A percentile compares a stretch with the other conserved stretches of the same genome.
Conservation (phyloP, 1,284 basidiomycete genomes). For the Ganoderma multipileum region DNA sequence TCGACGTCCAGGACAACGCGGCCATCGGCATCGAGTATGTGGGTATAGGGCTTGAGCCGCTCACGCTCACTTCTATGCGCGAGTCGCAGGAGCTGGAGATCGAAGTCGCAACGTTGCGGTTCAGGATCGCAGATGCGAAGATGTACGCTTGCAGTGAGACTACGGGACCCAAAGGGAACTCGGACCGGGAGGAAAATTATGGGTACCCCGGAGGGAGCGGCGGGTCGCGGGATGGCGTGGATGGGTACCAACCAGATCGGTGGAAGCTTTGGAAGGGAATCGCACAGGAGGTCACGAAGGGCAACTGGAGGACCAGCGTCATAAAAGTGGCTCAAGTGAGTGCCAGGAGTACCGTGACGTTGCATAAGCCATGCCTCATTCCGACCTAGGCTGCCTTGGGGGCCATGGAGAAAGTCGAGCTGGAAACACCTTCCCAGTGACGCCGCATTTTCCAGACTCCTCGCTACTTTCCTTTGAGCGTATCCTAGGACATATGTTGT, state of each 20-base stretch:
- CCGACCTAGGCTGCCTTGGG: background rate
- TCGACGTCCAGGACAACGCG: conserved; percentile 19
- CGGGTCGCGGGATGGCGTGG: conserved; percentile 22
- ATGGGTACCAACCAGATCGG: conserved; percentile 21
- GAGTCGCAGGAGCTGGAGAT: conserved; percentile 12
- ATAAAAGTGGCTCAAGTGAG: conserved; percentile 19
- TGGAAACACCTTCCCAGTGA: background rate
- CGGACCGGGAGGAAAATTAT: background rate
- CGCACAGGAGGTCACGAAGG: conserved; percentile 1
- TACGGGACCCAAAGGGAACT: conserved; percentile 20
- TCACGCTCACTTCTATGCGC: conserved; percentile 10
- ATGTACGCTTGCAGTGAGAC: conserved; percentile 21
- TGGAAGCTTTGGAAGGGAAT: conserved; percentile 24
- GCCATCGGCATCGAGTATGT: conserved; percentile 21
- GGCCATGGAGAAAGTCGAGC: background rate
- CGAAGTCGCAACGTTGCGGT: conserved; percentile 15
- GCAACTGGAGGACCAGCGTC: conserved; percentile 17
- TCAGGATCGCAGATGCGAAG: conserved; percentile 17
- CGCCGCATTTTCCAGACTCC: background rate
- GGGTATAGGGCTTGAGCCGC: conserved; percentile 19
- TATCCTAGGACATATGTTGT: no score
- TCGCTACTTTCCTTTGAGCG: no score
- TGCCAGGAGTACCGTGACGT: background rate
- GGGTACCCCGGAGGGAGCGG: conserved; percentile 19
- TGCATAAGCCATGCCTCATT: background rate